Evolutionary conservation across 2,329 filamentous ascomycete species (phyloP).

Genomic region (Colletotrichum falcatum): DNA sequence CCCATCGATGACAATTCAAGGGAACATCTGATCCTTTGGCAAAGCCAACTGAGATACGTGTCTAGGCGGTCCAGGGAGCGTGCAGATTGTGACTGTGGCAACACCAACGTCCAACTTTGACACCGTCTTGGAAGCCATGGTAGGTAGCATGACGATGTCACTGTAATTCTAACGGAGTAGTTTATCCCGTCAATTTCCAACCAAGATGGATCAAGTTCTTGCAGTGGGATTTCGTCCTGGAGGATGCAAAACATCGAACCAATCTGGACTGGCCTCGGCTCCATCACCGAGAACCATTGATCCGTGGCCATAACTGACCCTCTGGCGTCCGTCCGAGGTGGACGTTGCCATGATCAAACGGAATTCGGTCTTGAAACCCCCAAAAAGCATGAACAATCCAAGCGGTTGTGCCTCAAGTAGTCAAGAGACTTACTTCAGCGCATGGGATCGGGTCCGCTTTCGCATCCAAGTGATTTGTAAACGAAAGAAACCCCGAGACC

Average conservation of each 20-base stretch:
- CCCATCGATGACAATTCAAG: constrained; percentile 14
- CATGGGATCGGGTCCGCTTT: constrained; percentile 4
- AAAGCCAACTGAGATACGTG: neutral
- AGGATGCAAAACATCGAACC: neutral
- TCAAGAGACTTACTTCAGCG: too few species aligned
- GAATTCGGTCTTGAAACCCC: constrained; percentile 9
- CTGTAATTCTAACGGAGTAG: neutral
- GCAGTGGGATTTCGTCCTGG: neutral
- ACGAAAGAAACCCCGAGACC: neutral
- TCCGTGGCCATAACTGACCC: neutral
- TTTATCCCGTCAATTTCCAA: neutral
- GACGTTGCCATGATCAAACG: neutral
- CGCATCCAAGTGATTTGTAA: constrained; percentile 8
- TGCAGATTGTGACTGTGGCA: neutral
- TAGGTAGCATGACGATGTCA: neutral
- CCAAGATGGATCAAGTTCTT: neutral
- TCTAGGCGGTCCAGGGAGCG: too few species aligned
- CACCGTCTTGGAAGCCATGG: neutral
- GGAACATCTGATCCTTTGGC: neutral
- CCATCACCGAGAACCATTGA: neutral
- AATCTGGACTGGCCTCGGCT: neutral
- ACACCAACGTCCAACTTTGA: neutral
- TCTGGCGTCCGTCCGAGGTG: constrained; percentile 15
- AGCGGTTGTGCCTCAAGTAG: constrained; percentile 8
- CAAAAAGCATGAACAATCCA: neutral